Percentiles rank a stretch among this genome's conserved stretches.
Evolutionary conservation across 2,329 filamentous ascomycete species (phyloP).

Genomic region (Teratosphaeria epicoccoides): DNA sequence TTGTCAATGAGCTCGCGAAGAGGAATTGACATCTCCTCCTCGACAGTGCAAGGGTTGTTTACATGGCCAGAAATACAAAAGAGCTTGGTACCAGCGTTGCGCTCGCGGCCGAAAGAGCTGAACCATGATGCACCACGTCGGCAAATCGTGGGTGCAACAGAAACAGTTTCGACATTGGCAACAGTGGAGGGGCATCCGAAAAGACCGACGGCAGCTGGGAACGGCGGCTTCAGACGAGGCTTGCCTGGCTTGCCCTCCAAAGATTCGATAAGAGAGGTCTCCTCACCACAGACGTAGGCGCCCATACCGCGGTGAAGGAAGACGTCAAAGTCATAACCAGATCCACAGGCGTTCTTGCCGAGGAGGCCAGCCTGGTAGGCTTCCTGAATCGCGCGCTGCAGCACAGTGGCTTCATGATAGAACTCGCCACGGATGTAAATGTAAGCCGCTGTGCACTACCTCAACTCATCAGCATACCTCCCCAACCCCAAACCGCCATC

Average conservation of each 20-base stretch:
- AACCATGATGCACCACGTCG: constrained; percentile 91
- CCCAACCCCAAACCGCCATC: not conserved
- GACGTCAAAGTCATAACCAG: constrained; percentile 96
- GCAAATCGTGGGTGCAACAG: constrained; percentile 90
- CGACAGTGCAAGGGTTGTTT: constrained; percentile 95
- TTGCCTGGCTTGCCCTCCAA: constrained; percentile 98
- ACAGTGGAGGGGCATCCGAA: constrained; percentile 98
- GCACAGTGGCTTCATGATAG: constrained; percentile 83
- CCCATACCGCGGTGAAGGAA: constrained; percentile 94
- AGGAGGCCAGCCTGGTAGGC: constrained; percentile 90
- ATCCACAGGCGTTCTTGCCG: constrained; percentile 95
- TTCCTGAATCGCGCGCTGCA: constrained; percentile 94
- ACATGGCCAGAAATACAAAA: constrained; percentile 98
- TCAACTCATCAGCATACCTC: not conserved
- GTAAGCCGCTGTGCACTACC: constrained; percentile 75
- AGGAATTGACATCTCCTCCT: constrained; percentile 98
- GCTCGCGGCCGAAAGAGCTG: constrained; percentile 82
- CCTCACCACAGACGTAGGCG: constrained; percentile 95
- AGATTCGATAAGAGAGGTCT: constrained; percentile 96
- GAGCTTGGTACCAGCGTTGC: constrained; percentile 94
- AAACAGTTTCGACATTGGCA: constrained; percentile 94
- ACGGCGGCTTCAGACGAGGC: constrained; percentile 95
- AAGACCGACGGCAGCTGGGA: constrained; percentile 91
- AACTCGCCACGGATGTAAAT: constrained; percentile 99
- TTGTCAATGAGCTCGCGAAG: constrained; percentile 93